A percentile compares a stretch with the other conserved stretches of the same genome.
Evolutionary conservation across 352 stramenopile genomes (phyloP).

Genomic region (Phytopythium chamaehyphon): DNA sequence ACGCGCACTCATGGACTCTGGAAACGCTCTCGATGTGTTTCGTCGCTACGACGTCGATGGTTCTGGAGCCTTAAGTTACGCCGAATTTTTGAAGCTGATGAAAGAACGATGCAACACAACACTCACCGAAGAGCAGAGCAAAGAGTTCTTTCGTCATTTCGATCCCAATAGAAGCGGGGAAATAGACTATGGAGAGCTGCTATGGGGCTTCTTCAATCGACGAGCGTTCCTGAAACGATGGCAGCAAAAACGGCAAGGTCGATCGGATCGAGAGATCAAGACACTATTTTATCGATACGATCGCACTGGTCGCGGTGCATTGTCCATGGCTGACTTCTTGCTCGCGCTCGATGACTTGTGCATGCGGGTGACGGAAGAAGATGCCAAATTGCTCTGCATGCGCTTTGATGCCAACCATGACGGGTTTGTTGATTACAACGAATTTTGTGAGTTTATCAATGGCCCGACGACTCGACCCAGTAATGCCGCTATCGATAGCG

Average conservation of each 20-base stretch:
- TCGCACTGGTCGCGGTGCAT: conserved; percentile 20
- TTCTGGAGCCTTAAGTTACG: conserved; percentile 41
- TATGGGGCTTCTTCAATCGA: conserved; percentile 64
- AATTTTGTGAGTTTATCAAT: conserved; percentile 51
- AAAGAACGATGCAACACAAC: conserved; percentile 13
- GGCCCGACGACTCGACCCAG: no score
- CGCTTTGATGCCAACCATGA: conserved; percentile 52
- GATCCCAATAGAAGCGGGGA: conserved; percentile 40
- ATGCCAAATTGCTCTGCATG: conserved; percentile 42
- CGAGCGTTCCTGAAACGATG: conserved; percentile 58
- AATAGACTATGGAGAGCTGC: conserved; percentile 54
- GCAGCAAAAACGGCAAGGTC: conserved; percentile 15
- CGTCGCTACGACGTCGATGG: conserved; percentile 40
- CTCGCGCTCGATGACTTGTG: conserved; percentile 47
- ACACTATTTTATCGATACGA: conserved; percentile 52
- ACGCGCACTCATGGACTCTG: conserved; percentile 21
- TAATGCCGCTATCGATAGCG: no score
- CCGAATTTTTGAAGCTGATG: conserved; percentile 39
- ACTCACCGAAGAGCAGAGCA: conserved; percentile 38
- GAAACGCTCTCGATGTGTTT: conserved; percentile 31
- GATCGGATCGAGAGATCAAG: conserved; percentile 11
- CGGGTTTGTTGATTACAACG: conserved; percentile 58
- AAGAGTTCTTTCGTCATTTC: conserved; percentile 41
- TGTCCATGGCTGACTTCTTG: conserved; percentile 41
- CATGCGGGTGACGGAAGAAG: conserved; percentile 36